These are phyloP conservation scores for Colletotrichum tabaci DNA, from an alignment of 2,329 filamentous ascomycete species.

Conservation along the genomic window DNA sequence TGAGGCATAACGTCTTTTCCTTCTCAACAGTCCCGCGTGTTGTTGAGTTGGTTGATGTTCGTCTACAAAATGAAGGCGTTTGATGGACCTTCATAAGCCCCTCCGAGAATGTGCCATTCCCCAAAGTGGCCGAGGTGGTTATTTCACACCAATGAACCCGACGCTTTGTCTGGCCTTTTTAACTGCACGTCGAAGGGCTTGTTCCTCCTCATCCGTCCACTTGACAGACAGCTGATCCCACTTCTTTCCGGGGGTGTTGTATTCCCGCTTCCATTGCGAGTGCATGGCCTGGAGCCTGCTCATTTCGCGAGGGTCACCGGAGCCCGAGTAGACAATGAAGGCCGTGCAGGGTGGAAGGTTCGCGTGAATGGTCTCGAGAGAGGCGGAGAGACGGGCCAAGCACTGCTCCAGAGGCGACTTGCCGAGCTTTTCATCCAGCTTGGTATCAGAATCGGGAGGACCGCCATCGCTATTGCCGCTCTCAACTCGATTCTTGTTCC, in stretches of 20 bases:
- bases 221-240: constrained; percentile 78
- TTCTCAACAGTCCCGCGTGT: neutral
- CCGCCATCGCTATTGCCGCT: constrained; percentile 51
- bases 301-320: constrained; percentile 78
- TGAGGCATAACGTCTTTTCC: neutral
- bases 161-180: constrained; percentile 72
- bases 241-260: constrained; percentile 73
- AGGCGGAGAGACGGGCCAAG: constrained; percentile 61
- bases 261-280: constrained; percentile 73
- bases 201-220: constrained; percentile 78
- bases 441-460: constrained; percentile 50
- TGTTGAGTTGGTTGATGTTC: neutral
- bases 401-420: constrained; percentile 61
- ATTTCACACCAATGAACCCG: constrained; percentile 77
- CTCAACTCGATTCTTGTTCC: constrained; percentile 71
- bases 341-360: constrained; percentile 75
- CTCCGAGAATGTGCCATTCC: neutral
- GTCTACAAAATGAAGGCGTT: neutral
- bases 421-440: constrained; percentile 46
- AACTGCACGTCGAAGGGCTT: constrained; percentile 72
- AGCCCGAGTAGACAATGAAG: constrained; percentile 76
- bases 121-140: constrained; percentile 42
- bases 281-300: constrained; percentile 73
- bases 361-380: constrained; percentile 70
- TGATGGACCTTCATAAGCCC: neutral